These are phyloP conservation scores for Mortierella sp. DNA, from an alignment of 371 early-diverging fungal species.

Conservation along the genomic window DNA sequence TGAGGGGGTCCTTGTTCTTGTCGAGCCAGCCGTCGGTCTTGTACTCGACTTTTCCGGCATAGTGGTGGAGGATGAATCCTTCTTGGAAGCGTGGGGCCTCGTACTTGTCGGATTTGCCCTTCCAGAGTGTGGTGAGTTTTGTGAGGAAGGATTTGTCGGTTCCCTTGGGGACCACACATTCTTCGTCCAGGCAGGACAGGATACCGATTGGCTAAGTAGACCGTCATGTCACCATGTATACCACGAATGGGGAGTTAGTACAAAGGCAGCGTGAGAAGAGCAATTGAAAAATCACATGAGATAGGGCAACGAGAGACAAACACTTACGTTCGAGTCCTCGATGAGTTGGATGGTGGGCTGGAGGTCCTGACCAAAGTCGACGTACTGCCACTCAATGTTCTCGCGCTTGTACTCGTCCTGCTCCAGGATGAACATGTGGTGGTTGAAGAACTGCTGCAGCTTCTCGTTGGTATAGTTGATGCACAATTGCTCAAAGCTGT, in stretches of 20 bases:
- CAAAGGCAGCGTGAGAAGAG: background rate
- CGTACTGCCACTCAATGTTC: constrained; percentile 98
- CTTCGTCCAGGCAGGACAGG: constrained; percentile 98
- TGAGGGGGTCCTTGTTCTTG: constrained; percentile 99
- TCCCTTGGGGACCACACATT: constrained; percentile 99
- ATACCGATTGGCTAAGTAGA: constrained; percentile 96
- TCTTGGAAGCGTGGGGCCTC: constrained; percentile 90
- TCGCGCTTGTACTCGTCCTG: constrained; percentile 99
- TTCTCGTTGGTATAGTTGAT: constrained; percentile 99
- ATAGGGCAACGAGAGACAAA: background rate
- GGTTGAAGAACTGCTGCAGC: constrained; percentile 99
- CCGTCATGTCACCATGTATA: background rate
- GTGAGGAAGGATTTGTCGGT: constrained; percentile 97
- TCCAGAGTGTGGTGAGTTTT: constrained; percentile 94
- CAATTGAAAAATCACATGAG: background rate
- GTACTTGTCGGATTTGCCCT: constrained; percentile 90
- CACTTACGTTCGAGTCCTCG: constrained; percentile 89
- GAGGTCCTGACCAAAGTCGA: constrained; percentile 99
- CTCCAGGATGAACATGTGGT: constrained; percentile 99
- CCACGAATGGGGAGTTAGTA: background rate
- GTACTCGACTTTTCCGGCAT: constrained; percentile 99
- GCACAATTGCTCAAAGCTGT: constrained; percentile 99
- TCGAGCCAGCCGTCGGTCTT: constrained; percentile 96
- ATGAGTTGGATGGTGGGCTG: constrained; percentile 99
- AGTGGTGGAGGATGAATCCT: constrained; percentile 97